Evolutionary conservation across 768 basidiomycete genomes (phyloP).

Genomic region (Amanita exitialis): DNA sequence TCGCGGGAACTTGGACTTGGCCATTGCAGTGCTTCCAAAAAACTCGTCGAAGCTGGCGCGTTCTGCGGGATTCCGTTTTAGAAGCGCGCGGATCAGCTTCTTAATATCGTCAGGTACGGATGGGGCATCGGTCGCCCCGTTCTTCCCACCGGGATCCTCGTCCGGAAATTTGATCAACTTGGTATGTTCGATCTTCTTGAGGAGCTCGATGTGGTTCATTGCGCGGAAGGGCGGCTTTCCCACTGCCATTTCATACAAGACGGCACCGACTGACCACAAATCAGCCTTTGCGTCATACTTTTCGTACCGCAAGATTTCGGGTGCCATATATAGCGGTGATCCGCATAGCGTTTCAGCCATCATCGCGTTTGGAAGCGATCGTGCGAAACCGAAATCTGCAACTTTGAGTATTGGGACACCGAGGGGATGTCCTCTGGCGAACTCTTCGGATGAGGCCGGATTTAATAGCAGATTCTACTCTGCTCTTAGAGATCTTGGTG

Average conservation of each 20-base stretch:
- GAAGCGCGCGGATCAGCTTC: conserved; percentile 69
- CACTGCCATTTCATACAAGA: conserved; percentile 91
- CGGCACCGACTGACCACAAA: conserved; percentile 96
- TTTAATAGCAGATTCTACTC: conserved; percentile 80
- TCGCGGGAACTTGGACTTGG: conserved; percentile 68
- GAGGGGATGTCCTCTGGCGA: conserved; percentile 79
- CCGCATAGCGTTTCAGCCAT: conserved; percentile 98
- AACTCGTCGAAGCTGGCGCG: conserved; percentile 88
- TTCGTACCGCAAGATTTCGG: conserved; percentile 93
- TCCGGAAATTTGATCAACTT: conserved; percentile 93
- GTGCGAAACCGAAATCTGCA: conserved; percentile 97
- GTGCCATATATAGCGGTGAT: conserved; percentile 99
- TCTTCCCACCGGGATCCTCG: conserved; percentile 54
- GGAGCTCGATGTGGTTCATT: conserved; percentile 89
- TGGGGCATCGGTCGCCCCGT: conserved; percentile 36
- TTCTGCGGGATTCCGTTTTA: conserved; percentile 78
- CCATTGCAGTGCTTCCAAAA: conserved; percentile 72
- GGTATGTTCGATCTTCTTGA: conserved; percentile 88
- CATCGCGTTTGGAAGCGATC: conserved; percentile 83
- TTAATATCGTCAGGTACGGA: conserved; percentile 79
- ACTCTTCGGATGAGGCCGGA: conserved; percentile 69
- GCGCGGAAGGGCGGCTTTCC: conserved; percentile 94
- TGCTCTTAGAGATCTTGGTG: conserved; percentile 1
- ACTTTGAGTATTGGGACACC: conserved; percentile 95
- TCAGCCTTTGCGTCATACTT: conserved; percentile 98